These are phyloP conservation scores for Starmerella asiatica DNA, from an alignment of 805 yeast genomes.

Conservation along the genomic window DNA sequence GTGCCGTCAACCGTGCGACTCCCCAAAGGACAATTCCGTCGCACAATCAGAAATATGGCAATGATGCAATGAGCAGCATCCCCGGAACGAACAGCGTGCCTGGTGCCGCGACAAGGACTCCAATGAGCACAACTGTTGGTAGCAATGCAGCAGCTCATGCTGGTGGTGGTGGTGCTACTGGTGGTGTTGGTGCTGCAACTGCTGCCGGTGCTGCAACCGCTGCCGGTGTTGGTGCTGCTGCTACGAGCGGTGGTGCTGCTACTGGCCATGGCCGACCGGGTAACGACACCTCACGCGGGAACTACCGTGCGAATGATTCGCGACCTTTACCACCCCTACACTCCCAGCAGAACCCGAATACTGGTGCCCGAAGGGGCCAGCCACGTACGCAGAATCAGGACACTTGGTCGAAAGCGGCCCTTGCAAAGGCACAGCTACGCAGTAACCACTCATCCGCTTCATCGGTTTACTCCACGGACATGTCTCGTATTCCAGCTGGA, in stretches of 20 bases:
- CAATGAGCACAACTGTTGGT: too few relatives aligned
- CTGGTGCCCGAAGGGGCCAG: background rate
- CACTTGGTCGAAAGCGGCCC: background rate
- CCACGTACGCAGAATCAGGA: background rate
- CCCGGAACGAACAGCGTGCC: too few relatives aligned
- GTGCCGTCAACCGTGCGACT: background rate
- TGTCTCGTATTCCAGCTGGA: background rate
- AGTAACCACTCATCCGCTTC: background rate
- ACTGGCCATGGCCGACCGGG: background rate
- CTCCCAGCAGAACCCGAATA: background rate
- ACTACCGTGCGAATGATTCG: too few relatives aligned
- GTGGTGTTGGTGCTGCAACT: background rate
- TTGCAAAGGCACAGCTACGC: background rate
- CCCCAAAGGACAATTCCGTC: background rate
- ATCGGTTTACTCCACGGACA: background rate
- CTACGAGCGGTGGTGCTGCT: background rate
- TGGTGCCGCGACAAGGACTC: too few relatives aligned
- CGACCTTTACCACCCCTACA: background rate
- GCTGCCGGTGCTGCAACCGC: background rate
- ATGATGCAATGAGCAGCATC: too few relatives aligned
- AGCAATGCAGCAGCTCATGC: too few relatives aligned
- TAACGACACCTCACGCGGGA: too few relatives aligned
- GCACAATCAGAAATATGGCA: too few relatives aligned
- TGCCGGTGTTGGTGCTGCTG: background rate
- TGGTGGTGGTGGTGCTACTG: background rate